Conservation (phyloP, 192 early-diverging fungal species). For the Backusella liffmaniae region DNA sequence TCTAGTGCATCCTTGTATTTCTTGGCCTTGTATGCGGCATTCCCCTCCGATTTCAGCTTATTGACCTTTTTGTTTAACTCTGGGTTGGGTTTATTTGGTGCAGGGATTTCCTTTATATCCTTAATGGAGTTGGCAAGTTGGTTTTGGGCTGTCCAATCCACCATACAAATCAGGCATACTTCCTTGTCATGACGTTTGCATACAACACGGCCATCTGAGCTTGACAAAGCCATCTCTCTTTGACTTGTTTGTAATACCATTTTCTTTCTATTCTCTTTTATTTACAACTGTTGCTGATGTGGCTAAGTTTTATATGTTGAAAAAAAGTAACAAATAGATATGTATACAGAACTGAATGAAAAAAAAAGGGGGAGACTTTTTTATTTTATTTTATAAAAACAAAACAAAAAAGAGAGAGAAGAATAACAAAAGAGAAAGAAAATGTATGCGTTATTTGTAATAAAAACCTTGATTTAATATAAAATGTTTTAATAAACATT, state of each 20-base stretch:
- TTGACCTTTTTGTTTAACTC: constrained; percentile 51
- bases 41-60: constrained; percentile 70
- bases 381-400: no score
- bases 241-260: not conserved
- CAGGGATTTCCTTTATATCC: constrained; percentile 60
- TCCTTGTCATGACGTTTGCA: constrained; percentile 63
- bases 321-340: no score
- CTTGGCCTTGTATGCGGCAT: constrained; percentile 79
- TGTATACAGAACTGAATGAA: not conserved
- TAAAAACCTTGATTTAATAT: not conserved
- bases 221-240: constrained; percentile 16
- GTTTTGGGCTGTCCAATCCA: constrained; percentile 66
- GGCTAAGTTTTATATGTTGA: not conserved
- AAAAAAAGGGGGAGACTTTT: not conserved
- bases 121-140: constrained; percentile 58
- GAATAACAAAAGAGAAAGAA: not conserved
- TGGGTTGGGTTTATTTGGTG: constrained; percentile 59
- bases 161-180: constrained; percentile 60
- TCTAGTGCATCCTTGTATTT: constrained; percentile 83
- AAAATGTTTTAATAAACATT: not conserved
- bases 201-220: constrained; percentile 47
- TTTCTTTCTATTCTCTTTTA: not conserved
- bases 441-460: not conserved
- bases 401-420: not conserved
- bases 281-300: not conserved